phyloP scores from a whole-genome alignment of 2,329 filamentous ascomycete species.

The Aspergillus japonicus region DNA sequence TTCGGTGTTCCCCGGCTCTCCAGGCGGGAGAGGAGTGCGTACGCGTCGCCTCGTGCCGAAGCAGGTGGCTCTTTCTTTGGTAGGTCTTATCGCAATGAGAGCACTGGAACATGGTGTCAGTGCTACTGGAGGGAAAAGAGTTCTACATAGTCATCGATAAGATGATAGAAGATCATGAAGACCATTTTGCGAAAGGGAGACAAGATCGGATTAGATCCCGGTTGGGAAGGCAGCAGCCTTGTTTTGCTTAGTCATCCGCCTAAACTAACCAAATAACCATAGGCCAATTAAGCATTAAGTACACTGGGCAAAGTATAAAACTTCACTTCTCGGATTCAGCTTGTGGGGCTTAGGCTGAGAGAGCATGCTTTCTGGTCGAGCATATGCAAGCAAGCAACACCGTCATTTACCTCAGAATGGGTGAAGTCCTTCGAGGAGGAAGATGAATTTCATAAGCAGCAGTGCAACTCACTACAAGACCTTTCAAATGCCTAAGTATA shows the following conservation, averaged over 20 bases:
- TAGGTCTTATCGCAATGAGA: constrained; percentile 30
- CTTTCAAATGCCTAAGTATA: too few relatives aligned
- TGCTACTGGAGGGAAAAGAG: neutral
- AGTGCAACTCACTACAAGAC: too few relatives aligned
- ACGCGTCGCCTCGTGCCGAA: constrained; percentile 32
- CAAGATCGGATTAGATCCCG: neutral
- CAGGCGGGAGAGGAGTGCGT: neutral
- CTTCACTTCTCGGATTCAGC: too few relatives aligned
- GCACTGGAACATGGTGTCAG: constrained; percentile 27
- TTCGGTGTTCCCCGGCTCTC: neutral
- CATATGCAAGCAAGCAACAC: too few relatives aligned
- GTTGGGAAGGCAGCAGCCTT: neutral
- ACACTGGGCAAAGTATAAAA: too few relatives aligned
- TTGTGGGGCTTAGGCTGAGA: too few relatives aligned
- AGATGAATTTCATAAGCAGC: too few relatives aligned
- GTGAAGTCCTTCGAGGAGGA: too few relatives aligned
- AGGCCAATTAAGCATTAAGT: too few relatives aligned
- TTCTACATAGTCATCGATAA: neutral
- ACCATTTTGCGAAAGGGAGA: neutral
- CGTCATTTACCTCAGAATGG: too few relatives aligned
- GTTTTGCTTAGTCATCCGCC: neutral
- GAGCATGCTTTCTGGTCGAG: too few relatives aligned
- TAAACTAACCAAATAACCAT: neutral
- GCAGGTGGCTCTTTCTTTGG: constrained; percentile 28
- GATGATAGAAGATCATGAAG: neutral